Conservation (phyloP, 768 basidiomycete genomes). For the Mycena venus region DNA sequence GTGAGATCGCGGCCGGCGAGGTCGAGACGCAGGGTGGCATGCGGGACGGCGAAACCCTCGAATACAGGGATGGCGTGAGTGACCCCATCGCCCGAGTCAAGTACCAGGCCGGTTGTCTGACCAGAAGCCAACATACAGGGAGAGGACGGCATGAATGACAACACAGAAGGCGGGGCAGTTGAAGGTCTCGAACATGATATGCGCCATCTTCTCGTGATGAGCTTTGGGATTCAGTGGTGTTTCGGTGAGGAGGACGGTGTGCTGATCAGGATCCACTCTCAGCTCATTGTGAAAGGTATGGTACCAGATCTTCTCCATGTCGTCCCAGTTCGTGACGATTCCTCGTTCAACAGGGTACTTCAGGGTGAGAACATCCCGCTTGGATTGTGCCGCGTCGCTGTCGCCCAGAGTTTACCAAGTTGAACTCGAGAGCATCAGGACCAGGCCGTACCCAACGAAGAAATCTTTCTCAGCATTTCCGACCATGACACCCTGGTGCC, state of each 20-base stretch:
- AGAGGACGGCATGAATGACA: constrained; percentile 77
- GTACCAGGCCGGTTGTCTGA: constrained; percentile 79
- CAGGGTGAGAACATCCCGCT: constrained; percentile 82
- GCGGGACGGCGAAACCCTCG: constrained; percentile 77
- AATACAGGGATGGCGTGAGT: constrained; percentile 81
- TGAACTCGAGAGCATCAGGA: not conserved
- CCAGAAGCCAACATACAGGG: constrained; percentile 77
- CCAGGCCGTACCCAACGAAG: constrained; percentile 69
- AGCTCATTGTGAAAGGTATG: constrained; percentile 84
- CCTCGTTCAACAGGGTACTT: constrained; percentile 71
- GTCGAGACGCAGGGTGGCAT: constrained; percentile 78
- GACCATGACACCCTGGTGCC: constrained; percentile 70
- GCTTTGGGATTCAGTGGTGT: constrained; percentile 80
- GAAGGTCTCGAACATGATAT: constrained; percentile 87
- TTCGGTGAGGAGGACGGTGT: constrained; percentile 78
- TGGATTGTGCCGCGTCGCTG: constrained; percentile 79
- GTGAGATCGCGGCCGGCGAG: constrained; percentile 77
- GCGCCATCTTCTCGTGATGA: constrained; percentile 80
- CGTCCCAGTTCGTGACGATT: constrained; percentile 34
- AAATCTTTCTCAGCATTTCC: constrained; percentile 85
- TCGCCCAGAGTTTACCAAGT: constrained; percentile 28
- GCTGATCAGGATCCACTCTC: constrained; percentile 79
- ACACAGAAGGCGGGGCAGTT: constrained; percentile 81
- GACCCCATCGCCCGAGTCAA: constrained; percentile 82
- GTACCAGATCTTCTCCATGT: constrained; percentile 36